These are phyloP conservation scores for Orobanche coerulescens DNA, from an alignment of 257 asterid genomes.

Conservation along the genomic window DNA sequence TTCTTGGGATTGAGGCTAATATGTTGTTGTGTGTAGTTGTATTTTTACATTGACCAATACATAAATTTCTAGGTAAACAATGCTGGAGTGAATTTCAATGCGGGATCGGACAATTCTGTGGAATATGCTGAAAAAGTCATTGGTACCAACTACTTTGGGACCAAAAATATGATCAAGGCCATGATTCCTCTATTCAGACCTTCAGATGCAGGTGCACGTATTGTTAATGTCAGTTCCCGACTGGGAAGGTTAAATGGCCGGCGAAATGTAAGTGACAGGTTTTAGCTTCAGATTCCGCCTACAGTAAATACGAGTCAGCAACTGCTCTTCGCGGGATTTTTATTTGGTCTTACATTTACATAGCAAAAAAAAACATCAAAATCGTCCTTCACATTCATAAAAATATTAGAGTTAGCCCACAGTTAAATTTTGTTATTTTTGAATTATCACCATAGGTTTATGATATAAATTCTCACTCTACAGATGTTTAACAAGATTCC, in stretches of 20 bases:
- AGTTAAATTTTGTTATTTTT: too few species aligned
- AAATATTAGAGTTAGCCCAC: too few species aligned
- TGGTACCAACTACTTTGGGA: slow-evolving; percentile 75
- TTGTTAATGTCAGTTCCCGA: slow-evolving; percentile 74
- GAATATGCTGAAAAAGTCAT: slow-evolving; percentile 67
- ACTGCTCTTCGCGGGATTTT: neutral
- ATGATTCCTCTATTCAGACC: slow-evolving; percentile 76
- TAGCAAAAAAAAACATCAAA: too few species aligned
- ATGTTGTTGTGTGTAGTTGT: too few species aligned
- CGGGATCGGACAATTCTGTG: slow-evolving; percentile 69
- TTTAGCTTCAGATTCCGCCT: neutral
- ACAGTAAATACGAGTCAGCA: neutral
- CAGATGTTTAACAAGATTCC: neutral
- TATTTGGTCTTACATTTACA: too few species aligned
- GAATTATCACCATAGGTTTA: too few species aligned
- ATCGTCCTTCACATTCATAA: too few species aligned
- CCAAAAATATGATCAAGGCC: slow-evolving; percentile 73
- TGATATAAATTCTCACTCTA: neutral
- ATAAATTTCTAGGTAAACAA: slow-evolving; percentile 60
- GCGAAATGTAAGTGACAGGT: slow-evolving; percentile 51
- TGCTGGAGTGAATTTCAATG: slow-evolving; percentile 91
- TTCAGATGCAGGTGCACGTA: slow-evolving; percentile 77
- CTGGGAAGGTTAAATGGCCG: slow-evolving; percentile 76
- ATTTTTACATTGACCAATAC: slow-evolving; percentile 12
- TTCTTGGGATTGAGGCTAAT: too few species aligned